Conservation (phyloP, 805 yeast species). For the Spathaspora arborariae region DNA sequence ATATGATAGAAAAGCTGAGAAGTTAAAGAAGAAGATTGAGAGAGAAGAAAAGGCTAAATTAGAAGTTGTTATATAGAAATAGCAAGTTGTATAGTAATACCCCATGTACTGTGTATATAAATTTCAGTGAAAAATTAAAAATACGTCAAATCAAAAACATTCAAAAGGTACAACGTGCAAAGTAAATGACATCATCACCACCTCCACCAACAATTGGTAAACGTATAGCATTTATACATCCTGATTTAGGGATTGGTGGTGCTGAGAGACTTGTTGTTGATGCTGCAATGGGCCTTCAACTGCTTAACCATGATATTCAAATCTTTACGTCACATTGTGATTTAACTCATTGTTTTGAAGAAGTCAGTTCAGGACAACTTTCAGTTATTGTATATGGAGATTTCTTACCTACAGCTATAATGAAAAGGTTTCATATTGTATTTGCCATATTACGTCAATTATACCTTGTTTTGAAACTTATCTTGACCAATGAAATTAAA, state of each 20-base stretch:
- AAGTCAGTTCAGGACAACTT: slow-evolving; percentile 57
- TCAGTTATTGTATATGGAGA: slow-evolving; percentile 78
- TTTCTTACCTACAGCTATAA: slow-evolving; percentile 66
- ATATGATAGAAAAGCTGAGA: slow-evolving; percentile 60
- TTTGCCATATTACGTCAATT: slow-evolving; percentile 84
- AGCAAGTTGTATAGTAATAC: not conserved
- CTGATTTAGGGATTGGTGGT: slow-evolving; percentile 95
- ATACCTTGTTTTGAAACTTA: slow-evolving; percentile 47
- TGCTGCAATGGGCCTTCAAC: slow-evolving; percentile 84
- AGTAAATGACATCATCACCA: not conserved
- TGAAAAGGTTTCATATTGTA: slow-evolving; percentile 69
- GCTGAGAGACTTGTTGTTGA: slow-evolving; percentile 97
- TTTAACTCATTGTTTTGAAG: slow-evolving; percentile 83
- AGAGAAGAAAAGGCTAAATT: slow-evolving; percentile 27
- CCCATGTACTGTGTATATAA: not conserved
- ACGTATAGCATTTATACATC: slow-evolving; percentile 85
- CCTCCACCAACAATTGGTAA: slow-evolving; percentile 1
- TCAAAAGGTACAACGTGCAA: not conserved
- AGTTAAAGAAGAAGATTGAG: slow-evolving; percentile 42
- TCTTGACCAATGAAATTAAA: slow-evolving; percentile 45
- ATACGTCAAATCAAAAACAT: not conserved
- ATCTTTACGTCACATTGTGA: slow-evolving; percentile 92
- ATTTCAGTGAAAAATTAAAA: not conserved
- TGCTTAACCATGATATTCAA: slow-evolving; percentile 56
- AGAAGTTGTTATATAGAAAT: not conserved